Percentiles rank a stretch among this genome's conserved stretches.
phyloP scores from a whole-genome alignment of 805 yeast species.

The Suhomyces prunicola region DNA sequence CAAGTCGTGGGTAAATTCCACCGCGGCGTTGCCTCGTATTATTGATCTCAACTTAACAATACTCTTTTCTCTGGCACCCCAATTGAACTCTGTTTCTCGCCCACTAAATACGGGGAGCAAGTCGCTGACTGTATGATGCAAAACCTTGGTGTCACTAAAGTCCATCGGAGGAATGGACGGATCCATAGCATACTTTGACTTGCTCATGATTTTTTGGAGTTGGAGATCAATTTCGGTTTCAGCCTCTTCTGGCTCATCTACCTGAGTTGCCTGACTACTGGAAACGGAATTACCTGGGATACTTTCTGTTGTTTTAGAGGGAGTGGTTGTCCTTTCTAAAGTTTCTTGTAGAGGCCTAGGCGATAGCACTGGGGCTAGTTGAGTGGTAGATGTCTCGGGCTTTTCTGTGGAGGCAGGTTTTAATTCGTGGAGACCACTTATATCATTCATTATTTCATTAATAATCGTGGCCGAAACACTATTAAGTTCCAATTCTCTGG shows the following conservation, averaged over 20 bases:
- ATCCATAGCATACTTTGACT: slow-evolving; percentile 40
- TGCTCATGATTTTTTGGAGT: slow-evolving; percentile 13
- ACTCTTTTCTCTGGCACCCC: slow-evolving; percentile 69
- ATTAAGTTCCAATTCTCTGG: slow-evolving; percentile 36
- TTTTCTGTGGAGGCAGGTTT: background rate
- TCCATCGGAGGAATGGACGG: slow-evolving; percentile 28
- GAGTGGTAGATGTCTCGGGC: background rate
- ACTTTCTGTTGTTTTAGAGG: background rate
- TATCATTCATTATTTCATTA: slow-evolving; percentile 5
- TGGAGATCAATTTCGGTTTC: slow-evolving; percentile 5
- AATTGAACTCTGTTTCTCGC: slow-evolving; percentile 84
- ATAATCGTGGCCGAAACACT: slow-evolving; percentile 17
- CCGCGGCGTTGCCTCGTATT: slow-evolving; percentile 53
- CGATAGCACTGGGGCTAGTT: background rate
- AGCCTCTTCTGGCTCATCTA: background rate
- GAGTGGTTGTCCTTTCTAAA: background rate
- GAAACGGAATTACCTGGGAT: background rate
- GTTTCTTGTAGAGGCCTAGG: background rate
- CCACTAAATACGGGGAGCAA: slow-evolving; percentile 49
- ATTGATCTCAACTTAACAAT: slow-evolving; percentile 57
- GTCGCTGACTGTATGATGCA: slow-evolving; percentile 16
- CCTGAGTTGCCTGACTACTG: background rate
- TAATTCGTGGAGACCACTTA: background rate
- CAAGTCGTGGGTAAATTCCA: slow-evolving; percentile 38
- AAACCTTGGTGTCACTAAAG: slow-evolving; percentile 19